Percentiles rank a stretch among this genome's conserved stretches.
Evolutionary conservation across 2,329 filamentous ascomycete species (phyloP).

Genomic region (Paraconiothyrium sp.): DNA sequence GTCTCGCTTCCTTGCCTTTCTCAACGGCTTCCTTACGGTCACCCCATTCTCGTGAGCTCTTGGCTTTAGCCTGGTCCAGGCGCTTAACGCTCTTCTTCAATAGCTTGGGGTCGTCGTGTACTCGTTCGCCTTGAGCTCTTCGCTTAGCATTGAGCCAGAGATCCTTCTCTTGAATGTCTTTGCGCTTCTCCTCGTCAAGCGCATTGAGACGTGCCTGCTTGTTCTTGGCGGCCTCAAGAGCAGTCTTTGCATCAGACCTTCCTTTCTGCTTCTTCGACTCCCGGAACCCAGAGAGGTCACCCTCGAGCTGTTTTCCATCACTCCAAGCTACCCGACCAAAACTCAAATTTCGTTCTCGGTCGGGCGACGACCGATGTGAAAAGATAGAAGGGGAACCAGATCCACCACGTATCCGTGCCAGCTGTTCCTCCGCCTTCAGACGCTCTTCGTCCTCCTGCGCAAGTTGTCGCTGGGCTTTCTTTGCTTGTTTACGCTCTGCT

Average conservation of each 20-base stretch:
- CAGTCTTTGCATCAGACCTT: slow-evolving; percentile 83
- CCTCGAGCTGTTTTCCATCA: slow-evolving; percentile 82
- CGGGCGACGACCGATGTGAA: slow-evolving; percentile 56
- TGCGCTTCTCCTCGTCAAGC: slow-evolving; percentile 81
- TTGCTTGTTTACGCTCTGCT: slow-evolving; percentile 84
- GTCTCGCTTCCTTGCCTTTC: slow-evolving; percentile 58
- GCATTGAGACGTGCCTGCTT: slow-evolving; percentile 81
- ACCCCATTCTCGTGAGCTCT: slow-evolving; percentile 86
- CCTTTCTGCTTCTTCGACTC: slow-evolving; percentile 81
- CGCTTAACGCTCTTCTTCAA: slow-evolving; percentile 93
- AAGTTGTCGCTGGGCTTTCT: slow-evolving; percentile 81
- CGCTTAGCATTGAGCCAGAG: slow-evolving; percentile 91
- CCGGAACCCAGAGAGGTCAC: slow-evolving; percentile 69
- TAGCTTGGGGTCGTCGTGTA: slow-evolving; percentile 84
- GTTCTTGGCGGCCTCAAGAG: slow-evolving; percentile 84
- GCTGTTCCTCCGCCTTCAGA: slow-evolving; percentile 63
- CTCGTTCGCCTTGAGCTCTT: slow-evolving; percentile 86
- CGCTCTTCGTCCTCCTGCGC: slow-evolving; percentile 82
- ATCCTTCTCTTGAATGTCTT: slow-evolving; percentile 92
- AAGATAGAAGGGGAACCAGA: slow-evolving; percentile 65
- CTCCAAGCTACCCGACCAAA: slow-evolving; percentile 93
- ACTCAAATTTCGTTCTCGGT: slow-evolving; percentile 74
- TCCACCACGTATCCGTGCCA: slow-evolving; percentile 66
- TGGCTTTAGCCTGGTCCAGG: slow-evolving; percentile 88
- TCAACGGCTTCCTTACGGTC: slow-evolving; percentile 57